Conservation (phyloP, 2,329 filamentous ascomycete species). For the Trichophyton rubrum region DNA sequence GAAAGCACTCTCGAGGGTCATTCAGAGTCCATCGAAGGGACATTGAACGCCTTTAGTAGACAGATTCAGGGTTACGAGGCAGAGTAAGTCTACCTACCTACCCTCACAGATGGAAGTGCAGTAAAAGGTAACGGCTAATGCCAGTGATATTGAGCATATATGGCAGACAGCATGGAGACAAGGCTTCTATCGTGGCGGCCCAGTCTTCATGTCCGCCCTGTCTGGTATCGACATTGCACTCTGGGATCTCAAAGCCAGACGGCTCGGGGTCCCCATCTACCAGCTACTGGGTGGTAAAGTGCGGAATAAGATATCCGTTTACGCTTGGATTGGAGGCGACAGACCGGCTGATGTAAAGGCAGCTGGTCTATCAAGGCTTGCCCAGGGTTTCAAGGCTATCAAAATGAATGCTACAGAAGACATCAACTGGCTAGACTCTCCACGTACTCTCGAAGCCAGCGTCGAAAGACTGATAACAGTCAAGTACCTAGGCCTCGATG, state of each 20-base stretch:
- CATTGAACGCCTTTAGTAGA: slow-evolving; percentile 52
- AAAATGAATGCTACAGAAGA: slow-evolving; percentile 69
- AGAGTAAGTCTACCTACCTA: slow-evolving; percentile 39
- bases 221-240: no score
- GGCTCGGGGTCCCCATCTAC: slow-evolving; percentile 55
- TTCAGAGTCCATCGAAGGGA: slow-evolving; percentile 60
- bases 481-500: slow-evolving; percentile 57
- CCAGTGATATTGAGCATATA: slow-evolving; percentile 64
- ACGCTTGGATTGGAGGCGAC: slow-evolving; percentile 69
- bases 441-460: slow-evolving; percentile 47
- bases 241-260: slow-evolving; percentile 27
- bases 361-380: slow-evolving; percentile 20
- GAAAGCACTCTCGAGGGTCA: slow-evolving; percentile 65
- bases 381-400: slow-evolving; percentile 35
- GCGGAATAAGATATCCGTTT: slow-evolving; percentile 56
- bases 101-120: neutral
- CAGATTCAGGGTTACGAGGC: slow-evolving; percentile 56
- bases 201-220: slow-evolving; percentile 46
- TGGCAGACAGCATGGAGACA: slow-evolving; percentile 63
- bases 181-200: slow-evolving; percentile 64
- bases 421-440: slow-evolving; percentile 64
- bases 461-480: slow-evolving; percentile 58
- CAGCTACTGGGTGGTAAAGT: slow-evolving; percentile 63
- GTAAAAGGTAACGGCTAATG: neutral
- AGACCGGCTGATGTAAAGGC: slow-evolving; percentile 39